Conservation (phyloP, 139 green algal species). For the Diplosphaera chodatii region DNA sequence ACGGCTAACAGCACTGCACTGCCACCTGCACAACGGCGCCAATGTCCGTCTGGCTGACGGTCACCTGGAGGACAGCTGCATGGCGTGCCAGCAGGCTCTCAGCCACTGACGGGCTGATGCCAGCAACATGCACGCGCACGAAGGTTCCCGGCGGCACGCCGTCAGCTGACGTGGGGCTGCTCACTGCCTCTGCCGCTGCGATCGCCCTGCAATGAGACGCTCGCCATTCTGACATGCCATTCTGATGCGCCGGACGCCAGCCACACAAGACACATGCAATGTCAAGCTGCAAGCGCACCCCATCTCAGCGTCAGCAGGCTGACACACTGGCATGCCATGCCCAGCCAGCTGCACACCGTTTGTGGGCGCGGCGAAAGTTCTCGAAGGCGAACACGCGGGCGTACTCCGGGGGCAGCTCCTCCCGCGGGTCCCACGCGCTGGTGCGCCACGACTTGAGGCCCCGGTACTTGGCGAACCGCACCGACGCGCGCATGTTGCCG, state of each 20-base stretch:
- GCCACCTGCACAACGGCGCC: too few relatives aligned
- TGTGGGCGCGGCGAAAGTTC: conserved; percentile 70
- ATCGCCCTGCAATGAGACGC: conserved; percentile 29
- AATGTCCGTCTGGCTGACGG: too few relatives aligned
- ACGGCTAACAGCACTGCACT: too few relatives aligned
- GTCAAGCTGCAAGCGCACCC: too few relatives aligned
- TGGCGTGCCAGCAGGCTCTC: conserved; percentile 28
- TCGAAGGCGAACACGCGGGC: conserved; percentile 91
- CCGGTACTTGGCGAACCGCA: conserved; percentile 68
- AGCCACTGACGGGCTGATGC: conserved; percentile 46
- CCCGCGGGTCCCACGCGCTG: conserved; percentile 83
- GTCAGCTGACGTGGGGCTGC: neutral
- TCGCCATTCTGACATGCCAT: too few relatives aligned
- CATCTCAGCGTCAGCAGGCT: too few relatives aligned
- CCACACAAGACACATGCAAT: too few relatives aligned
- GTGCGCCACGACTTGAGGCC: conserved; percentile 89
- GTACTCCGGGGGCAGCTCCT: conserved; percentile 85
- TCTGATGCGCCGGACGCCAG: too few relatives aligned
- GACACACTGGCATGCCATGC: too few relatives aligned
- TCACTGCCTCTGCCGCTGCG: conserved; percentile 18
- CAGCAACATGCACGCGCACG: conserved; percentile 58
- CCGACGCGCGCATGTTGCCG: conserved; percentile 50
- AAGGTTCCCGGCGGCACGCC: conserved; percentile 52
- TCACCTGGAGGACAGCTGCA: conserved; percentile 5
- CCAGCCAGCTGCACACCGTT: conserved; percentile 26